Conservation (phyloP, 805 yeast genomes). For the Candida railenensis region DNA sequence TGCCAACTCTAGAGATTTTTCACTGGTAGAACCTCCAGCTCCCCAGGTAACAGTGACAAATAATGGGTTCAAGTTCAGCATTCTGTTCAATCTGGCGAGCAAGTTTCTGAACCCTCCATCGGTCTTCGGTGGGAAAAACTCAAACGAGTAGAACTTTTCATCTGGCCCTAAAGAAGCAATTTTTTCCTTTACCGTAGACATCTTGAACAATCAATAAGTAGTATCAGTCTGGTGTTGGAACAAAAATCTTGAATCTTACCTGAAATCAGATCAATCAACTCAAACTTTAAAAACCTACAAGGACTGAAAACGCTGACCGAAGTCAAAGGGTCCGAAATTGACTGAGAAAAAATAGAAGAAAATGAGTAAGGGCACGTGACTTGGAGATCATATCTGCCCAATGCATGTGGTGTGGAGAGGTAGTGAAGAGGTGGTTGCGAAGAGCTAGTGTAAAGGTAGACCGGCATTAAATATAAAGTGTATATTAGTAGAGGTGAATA, state of each 20-base stretch:
- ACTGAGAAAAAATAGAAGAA: no score
- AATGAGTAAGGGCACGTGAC: no score
- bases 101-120: slow-evolving; percentile 83
- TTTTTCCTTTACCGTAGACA: slow-evolving; percentile 48
- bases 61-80: slow-evolving; percentile 83
- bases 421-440: no score
- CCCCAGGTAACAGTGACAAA: slow-evolving; percentile 98
- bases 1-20: slow-evolving; percentile 82
- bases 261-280: not conserved
- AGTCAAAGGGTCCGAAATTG: no score
- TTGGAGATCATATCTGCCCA: no score
- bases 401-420: no score
- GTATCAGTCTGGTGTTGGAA: not conserved
- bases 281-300: no score
- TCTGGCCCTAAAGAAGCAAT: slow-evolving; percentile 47
- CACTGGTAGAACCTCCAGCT: slow-evolving; percentile 94
- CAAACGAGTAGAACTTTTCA: slow-evolving; percentile 77
- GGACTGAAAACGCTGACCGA: no score
- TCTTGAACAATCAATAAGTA: slow-evolving; percentile 1
- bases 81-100: slow-evolving; percentile 81
- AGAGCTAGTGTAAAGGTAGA: no score
- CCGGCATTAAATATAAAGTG: no score
- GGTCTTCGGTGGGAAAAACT: slow-evolving; percentile 97
- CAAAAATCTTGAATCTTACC: not conserved
- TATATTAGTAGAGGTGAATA: no score